Evolutionary conservation across 2,329 filamentous ascomycete genomes (phyloP).

Genomic region (Sarocladium brachiariae): DNA sequence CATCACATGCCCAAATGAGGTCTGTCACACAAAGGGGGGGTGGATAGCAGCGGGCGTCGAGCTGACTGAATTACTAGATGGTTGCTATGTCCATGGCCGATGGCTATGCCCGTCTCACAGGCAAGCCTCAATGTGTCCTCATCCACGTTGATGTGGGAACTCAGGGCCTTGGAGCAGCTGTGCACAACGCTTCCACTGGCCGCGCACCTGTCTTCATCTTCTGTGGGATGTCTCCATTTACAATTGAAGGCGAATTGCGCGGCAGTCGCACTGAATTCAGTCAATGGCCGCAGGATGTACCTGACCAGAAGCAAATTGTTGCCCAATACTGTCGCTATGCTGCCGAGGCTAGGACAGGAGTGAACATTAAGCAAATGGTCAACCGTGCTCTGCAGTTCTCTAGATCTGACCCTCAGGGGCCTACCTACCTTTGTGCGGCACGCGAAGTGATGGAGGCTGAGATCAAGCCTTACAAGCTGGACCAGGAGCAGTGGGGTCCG

Average conservation of each 20-base stretch:
- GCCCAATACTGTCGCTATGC: constrained; percentile 80
- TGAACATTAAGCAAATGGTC: constrained; percentile 85
- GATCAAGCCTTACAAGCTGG: constrained; percentile 62
- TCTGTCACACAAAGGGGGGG: too few species aligned
- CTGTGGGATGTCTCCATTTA: constrained; percentile 70
- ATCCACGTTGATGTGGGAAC: constrained; percentile 79
- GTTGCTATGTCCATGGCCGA: constrained; percentile 81
- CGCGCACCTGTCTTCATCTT: constrained; percentile 72
- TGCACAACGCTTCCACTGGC: constrained; percentile 73
- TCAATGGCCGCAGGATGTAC: constrained; percentile 81
- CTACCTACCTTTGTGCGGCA: constrained; percentile 71
- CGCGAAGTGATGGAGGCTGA: constrained; percentile 84
- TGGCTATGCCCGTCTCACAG: constrained; percentile 66
- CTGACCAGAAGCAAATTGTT: constrained; percentile 74
- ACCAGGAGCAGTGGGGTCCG: constrained; percentile 63
- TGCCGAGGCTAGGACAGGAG: constrained; percentile 75
- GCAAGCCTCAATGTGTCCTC: constrained; percentile 69
- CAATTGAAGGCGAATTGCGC: constrained; percentile 68
- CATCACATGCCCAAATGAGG: constrained; percentile 76
- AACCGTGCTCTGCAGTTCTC: constrained; percentile 80
- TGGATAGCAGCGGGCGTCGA: too few species aligned
- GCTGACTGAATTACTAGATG: constrained; percentile 46
- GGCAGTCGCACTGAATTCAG: constrained; percentile 78
- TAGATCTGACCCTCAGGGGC: constrained; percentile 67
- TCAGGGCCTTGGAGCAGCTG: constrained; percentile 67